Base-by-base conservation (phyloP, 805 yeast genomes). In the Phaffomyces thermotolerans region DNA sequence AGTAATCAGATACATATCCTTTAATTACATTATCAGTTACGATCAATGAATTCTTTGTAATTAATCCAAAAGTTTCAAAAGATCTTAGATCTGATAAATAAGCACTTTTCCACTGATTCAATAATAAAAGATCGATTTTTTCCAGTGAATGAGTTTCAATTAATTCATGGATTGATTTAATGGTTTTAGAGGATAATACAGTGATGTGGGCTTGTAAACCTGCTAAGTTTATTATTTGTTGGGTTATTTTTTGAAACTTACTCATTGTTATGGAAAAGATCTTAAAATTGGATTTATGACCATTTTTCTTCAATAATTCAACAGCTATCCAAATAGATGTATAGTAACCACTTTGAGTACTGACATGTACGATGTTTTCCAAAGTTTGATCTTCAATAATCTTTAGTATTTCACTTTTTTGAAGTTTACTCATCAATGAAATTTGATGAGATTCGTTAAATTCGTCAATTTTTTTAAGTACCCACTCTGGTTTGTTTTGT, bases 21-120 rank as follows among this genome's bases (percentile, higher is more conserved):
- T 9, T 10, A 20, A 50, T 30, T 8, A 65, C 60, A 46, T 69
- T 69, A 45, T 69, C 72, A 6, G 72, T 73, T 37, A 59, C 53
- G 23, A 72, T 51, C 4, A 57, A 46, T 1, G 75, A 61, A 0
- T 72, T 75, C 8, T 65, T 65, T 0, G 61, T 64, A 36, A 72
- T 56, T 41, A 69, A 55, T 13, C 66, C 64, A 36, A 67, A 48
- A 0, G 71, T 49, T 46, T 72, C 77, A 33, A 70, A 48, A 4
- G 68, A 60, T 30, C 75, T 53, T 29, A 70, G 53, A 44, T 71
- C 75, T 6, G 73, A 67, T 22, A 68, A 58, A 46, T 69, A 72
- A 37, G 50, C 38, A 14, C 59, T 59, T 42, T 66, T 66, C 52
- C 59, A 53, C 47, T 71, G 76, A 51, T 72, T 72, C 38, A 72